These are phyloP conservation scores for Talaromyces thailandensis DNA, from an alignment of 495 filamentous ascomycete species.

Conservation along the genomic window DNA sequence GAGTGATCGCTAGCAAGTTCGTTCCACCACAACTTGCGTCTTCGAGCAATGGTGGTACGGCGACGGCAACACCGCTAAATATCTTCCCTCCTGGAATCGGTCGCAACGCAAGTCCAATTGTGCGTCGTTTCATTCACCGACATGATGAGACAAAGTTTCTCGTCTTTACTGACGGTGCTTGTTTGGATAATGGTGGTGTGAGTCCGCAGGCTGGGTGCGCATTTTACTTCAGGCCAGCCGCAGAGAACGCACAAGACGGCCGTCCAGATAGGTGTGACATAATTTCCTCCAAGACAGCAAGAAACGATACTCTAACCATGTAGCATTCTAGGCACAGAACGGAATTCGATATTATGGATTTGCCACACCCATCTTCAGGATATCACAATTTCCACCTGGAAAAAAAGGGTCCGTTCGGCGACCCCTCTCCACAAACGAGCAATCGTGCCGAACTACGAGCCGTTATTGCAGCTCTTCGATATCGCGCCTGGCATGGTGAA, in stretches of 20 bases:
- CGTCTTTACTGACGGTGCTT: conserved; percentile 31
- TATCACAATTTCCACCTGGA: conserved; percentile 7
- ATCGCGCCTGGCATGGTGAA: conserved; percentile 15
- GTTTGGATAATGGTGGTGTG: conserved; percentile 21
- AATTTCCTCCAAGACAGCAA: no score
- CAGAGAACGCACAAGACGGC: not conserved
- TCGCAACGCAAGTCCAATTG: conserved; percentile 5
- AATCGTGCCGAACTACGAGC: conserved; percentile 34
- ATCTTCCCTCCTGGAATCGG: conserved; percentile 12
- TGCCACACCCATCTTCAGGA: not conserved
- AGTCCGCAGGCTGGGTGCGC: conserved; percentile 29
- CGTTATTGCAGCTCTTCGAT: conserved; percentile 26
- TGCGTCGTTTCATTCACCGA: conserved; percentile 18
- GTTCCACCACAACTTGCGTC: conserved; percentile 10
- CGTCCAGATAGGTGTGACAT: not conserved
- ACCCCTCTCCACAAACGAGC: conserved; percentile 18
- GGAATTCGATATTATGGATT: not conserved
- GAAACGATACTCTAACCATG: no score
- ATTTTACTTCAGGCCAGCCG: conserved; percentile 12
- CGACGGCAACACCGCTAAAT: conserved; percentile 8
- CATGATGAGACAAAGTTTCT: conserved; percentile 21
- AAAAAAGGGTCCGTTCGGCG: conserved; percentile 16
- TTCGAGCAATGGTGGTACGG: not conserved
- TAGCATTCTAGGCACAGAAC: not conserved
- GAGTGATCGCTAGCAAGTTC: conserved; percentile 19